Conservation (phyloP, 116 monocot genomes). For the Phalaenopsis hybrid region DNA sequence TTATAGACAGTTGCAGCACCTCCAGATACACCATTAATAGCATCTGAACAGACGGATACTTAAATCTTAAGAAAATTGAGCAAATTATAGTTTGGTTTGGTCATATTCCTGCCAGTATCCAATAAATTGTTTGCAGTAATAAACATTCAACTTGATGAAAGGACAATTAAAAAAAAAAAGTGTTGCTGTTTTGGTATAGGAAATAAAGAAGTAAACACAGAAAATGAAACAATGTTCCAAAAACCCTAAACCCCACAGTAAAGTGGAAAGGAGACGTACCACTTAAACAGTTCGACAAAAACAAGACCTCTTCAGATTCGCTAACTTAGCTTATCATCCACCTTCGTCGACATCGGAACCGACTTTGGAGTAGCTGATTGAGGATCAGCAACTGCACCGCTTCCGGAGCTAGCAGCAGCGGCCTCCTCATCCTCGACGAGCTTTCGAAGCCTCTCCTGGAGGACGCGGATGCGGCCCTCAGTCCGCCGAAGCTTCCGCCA, state of each 20-base stretch:
- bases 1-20: neutral
- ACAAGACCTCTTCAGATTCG: neutral
- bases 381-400: neutral
- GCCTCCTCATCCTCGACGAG: constrained; percentile 51
- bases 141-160: neutral
- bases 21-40: neutral
- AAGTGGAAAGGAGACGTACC: neutral
- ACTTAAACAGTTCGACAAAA: neutral
- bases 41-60: neutral
- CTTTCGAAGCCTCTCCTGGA: constrained; percentile 56
- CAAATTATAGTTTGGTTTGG: neutral
- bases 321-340: neutral
- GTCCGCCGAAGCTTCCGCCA: constrained; percentile 86
- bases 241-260: neutral
- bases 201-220: neutral
- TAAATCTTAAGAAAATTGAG: neutral
- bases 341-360: neutral
- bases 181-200: neutral
- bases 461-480: constrained; percentile 65
- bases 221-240: neutral
- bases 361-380: neutral
- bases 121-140: neutral
- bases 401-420: constrained; percentile 8
- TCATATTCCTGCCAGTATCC: neutral
- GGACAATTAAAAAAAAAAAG: neutral